Base-by-base conservation (phyloP, 2,329 filamentous ascomycete species). In the Diaporthe ampelina region DNA sequence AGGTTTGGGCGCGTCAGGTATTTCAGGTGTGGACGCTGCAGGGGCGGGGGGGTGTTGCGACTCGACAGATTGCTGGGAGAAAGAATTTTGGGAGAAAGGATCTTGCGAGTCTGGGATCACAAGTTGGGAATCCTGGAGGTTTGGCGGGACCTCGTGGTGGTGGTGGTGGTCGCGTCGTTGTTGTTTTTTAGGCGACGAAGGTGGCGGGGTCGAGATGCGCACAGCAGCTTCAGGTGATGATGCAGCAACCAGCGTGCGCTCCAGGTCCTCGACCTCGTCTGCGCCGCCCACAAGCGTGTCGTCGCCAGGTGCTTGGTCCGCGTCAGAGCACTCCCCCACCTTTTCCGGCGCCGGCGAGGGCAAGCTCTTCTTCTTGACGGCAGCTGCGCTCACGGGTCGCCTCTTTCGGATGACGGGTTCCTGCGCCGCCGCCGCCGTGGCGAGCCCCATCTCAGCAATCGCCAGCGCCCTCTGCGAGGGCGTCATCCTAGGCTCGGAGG, bases 381-480 rank as follows among this genome's bases (percentile, higher is more conserved):
- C n/a, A 10, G n/a, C 43, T 7, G 40, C 40, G 19, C n/a, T 37
- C 17, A 13, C 50, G 3, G 70, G 45, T 24, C 48, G 11, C 21
- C 17, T 61, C 15, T 21, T 50, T 4, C 4, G 35, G 8, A 40
- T 11, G 7, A n/a, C 8, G 0, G 70, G 63, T 37, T 68, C 43
- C 45, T 67, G 11, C 2, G 57, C 13, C n/a, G 13, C 26, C 5
- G 57, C 15, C 24, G 24, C n/a, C n/a, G n/a, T n/a, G n/a, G n/a
- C 21, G 5, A 11, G 32, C 15, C 57, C 37, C 37, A 29, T 40
- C 57, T 71, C 48, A 0, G 74, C 71, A 1, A 74, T 74, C 9
- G 72, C 74, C 32, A 73, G 45, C 24, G 58, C 58, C 26, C 61
- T 69, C 57, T 75, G 67, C 1, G 71, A 73, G 0, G 74, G 68